phyloP scores from a whole-genome alignment of 371 early-diverging fungal species.

The Encephalitozoon romaleae region DNA sequence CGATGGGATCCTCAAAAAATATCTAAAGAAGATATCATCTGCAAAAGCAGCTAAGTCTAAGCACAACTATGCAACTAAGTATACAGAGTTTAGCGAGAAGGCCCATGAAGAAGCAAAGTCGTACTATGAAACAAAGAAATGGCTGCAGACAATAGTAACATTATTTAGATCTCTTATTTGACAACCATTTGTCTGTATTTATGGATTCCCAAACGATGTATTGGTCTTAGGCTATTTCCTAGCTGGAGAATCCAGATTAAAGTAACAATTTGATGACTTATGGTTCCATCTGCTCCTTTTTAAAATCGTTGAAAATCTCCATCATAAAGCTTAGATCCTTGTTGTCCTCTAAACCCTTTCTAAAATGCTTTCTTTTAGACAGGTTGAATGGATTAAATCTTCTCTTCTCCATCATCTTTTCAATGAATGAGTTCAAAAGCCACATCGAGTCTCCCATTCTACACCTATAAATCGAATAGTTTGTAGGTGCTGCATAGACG shows the following conservation, averaged over 20 bases:
- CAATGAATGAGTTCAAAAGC: slow-evolving; percentile 29
- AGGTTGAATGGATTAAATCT: slow-evolving; percentile 5
- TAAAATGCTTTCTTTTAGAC: neutral
- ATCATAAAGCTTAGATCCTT: neutral
- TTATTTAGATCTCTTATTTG: neutral
- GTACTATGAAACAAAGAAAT: neutral
- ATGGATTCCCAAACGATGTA: neutral
- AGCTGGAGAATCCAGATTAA: neutral
- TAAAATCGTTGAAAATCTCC: slow-evolving; percentile 27
- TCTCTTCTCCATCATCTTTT: slow-evolving; percentile 23
- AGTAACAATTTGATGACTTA: neutral
- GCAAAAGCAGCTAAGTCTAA: slow-evolving; percentile 4
- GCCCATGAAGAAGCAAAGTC: neutral
- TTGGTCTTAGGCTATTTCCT: neutral
- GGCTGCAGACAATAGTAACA: neutral
- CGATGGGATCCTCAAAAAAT: slow-evolving; percentile 6
- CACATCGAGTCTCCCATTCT: slow-evolving; percentile 21
- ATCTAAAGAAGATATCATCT: slow-evolving; percentile 13
- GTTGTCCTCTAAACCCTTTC: neutral
- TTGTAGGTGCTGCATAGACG: slow-evolving; percentile 46
- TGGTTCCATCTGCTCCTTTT: neutral
- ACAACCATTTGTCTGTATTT: neutral
- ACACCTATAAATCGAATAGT: slow-evolving; percentile 16
- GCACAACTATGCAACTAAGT: slow-evolving; percentile 34
- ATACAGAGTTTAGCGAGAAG: slow-evolving; percentile 4